Evolutionary conservation across 441 rosid genomes (phyloP), one percentile per base, ranked within the genome.

Genomic region (Euphorbia neoarborescens): DNA sequence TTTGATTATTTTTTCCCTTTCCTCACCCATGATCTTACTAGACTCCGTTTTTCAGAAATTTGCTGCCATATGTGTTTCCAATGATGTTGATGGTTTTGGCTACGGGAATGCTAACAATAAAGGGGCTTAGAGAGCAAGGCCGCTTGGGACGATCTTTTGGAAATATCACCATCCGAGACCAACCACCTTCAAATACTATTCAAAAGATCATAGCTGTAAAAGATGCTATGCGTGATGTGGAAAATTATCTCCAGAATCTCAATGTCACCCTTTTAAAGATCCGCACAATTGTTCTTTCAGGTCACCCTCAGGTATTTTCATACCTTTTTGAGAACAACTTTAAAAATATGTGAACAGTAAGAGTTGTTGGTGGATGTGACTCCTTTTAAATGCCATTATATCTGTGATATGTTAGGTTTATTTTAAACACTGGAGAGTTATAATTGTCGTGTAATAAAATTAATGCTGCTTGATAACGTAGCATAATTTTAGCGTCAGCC

Each of bases 121-220:
- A 90, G 83, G 90, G 99, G 71, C 89, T 94, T n/a, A 88, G 87
- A 82, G 83, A 84, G 79, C 99, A 94, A 85, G 97, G 97, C 37
- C 96, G 99, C 73, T 84, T 94, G 61, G 99, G 97, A 66, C 89
- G 94, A 84, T 86, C 79, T 51, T 94, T 90, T 71, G 97, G 99
- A 66, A 85, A 81, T 78, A 81, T 94, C 79, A 91, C 92, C 1
- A 89, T 94, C 71, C 84, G 81, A 69, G 97, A 94, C 84, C 99
- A 94, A 80, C 97, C 97, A 65, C 94, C 99, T 72, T 94, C 99
- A 72, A 93, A 94, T 80, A 94, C 99, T 59, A 87, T 94, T 74
- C 92, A 94, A 72, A 91, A 94, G 84, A 90, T 94, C 27, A 82
- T 94, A 57, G 96, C 99, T 57, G 74, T 94, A 24, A 94, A 91